Evolutionary conservation across 129 eudicot species (phyloP).

Genomic region (Gnaphalium uliginosum): DNA sequence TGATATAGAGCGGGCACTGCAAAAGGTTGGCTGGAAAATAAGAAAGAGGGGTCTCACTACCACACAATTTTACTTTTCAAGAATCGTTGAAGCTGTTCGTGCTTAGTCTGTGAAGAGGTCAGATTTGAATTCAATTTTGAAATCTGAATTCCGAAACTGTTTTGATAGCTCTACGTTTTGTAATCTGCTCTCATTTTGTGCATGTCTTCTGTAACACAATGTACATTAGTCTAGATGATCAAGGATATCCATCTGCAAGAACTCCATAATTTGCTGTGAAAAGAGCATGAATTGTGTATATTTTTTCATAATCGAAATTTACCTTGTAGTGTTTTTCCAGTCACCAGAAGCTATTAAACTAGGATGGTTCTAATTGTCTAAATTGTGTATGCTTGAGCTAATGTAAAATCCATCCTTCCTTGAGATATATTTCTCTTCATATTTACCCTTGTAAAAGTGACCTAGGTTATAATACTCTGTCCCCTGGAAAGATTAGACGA

Average conservation of each 20-base stretch:
- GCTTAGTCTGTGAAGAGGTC: slow-evolving; percentile 48
- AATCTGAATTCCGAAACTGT: background rate
- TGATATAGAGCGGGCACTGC: slow-evolving; percentile 87
- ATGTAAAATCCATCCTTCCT: too few relatives aligned
- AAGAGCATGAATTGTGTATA: slow-evolving; percentile 28
- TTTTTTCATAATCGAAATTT: background rate
- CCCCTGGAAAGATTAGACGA: too few relatives aligned
- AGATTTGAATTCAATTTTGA: slow-evolving; percentile 29
- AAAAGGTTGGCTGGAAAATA: slow-evolving; percentile 91
- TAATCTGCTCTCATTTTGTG: slow-evolving; percentile 23
- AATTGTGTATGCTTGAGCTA: background rate
- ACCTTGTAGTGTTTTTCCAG: background rate
- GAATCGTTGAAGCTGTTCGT: slow-evolving; percentile 85
- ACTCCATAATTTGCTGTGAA: slow-evolving; percentile 17
- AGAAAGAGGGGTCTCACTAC: slow-evolving; percentile 82
- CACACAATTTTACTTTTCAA: slow-evolving; percentile 88
- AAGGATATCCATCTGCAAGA: slow-evolving; percentile 18
- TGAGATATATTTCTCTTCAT: too few relatives aligned
- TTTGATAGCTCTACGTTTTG: slow-evolving; percentile 21
- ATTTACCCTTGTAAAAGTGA: too few relatives aligned
- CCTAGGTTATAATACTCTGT: too few relatives aligned
- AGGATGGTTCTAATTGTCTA: background rate
- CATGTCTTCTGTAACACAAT: slow-evolving; percentile 29
- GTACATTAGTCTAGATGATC: slow-evolving; percentile 42
- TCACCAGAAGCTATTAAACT: background rate